Evolutionary conservation across 257 asterid genomes (phyloP), one percentile per base, ranked within the genome.

Genomic region (Galeopsis tetrahit): DNA sequence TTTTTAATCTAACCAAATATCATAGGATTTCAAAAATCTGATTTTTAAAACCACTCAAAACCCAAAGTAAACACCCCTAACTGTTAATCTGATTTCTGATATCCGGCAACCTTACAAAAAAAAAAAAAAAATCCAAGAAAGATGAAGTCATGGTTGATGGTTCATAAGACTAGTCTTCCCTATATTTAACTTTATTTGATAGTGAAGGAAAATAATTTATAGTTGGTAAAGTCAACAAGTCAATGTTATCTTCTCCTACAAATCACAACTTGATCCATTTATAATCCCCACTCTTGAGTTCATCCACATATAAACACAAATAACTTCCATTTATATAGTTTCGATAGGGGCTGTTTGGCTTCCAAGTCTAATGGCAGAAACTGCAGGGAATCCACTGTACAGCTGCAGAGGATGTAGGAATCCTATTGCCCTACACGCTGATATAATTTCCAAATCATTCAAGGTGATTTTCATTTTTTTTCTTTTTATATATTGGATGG

Each of bases 361-460:
- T 65, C 49, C 11, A n/a, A 69, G 77, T 49, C 14, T 1, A 69
- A 82, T 85, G 86, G 85, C 15, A 13, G 78, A 62, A n/a, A 32
- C n/a, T 42, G 38, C 38, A 14, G 79, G 73, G 10, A 74, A 64
- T 56, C 82, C 90, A 5, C 17, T 84, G 9, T 88, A 69, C 77
- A 78, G 84, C 79, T 88, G 92, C 87, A 83, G 78, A 66, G 75
- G 14, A 4, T 88, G 95, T 82, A 80, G 81, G 70, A 86, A 59
- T 31, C 87, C 92, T 17, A n/a, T 86, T 73, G 89, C 89, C 6
- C 72, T 76, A 10, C 73, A 73, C 6, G 78, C 53, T 2, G 86
- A 88, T 70, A 86, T 88, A 44, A 69, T 81, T 44, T 86, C 95
- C 59, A 86, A 84, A 66, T 1, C 28, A 0, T 83, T 61, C 32